Conservation (phyloP, 202 grass and related monocot species). For the Setaria italica region DNA sequence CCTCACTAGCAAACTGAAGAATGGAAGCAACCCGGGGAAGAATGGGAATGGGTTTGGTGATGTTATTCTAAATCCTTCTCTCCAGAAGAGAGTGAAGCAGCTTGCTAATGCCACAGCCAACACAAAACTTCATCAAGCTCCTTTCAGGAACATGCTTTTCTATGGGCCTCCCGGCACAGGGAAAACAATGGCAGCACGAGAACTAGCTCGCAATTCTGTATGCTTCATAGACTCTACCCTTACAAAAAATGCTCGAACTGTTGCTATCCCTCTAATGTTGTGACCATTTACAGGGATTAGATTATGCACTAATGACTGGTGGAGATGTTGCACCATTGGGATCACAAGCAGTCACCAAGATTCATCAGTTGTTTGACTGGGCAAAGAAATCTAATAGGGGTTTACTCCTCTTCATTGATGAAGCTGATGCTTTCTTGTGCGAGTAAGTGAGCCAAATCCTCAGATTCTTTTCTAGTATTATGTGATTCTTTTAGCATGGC, state of each 20-base stretch:
- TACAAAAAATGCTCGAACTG: conserved; percentile 20
- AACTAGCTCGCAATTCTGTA: conserved; percentile 91
- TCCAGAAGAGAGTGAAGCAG: conserved; percentile 89
- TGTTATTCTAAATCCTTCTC: conserved; percentile 94
- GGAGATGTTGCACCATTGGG: conserved; percentile 98
- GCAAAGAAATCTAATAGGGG: conserved; percentile 97
- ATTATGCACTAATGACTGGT: conserved; percentile 99
- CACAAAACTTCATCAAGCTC: conserved; percentile 96
- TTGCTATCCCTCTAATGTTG: conserved; percentile 28
- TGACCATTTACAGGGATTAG: conserved; percentile 64
- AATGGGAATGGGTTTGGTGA: conserved; percentile 92
- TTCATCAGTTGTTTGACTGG: conserved; percentile 99
- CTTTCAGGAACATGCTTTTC: conserved; percentile 99
- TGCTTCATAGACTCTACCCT: conserved; percentile 27
- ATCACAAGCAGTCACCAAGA: conserved; percentile 96
- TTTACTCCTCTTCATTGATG: conserved; percentile 95
- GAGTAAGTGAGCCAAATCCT: conserved; percentile 77
- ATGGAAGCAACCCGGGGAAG: conserved; percentile 59
- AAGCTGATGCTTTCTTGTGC: conserved; percentile 97
- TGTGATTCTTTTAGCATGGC: background rate
- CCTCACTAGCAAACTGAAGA: conserved; percentile 71
- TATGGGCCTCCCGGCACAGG: conserved; percentile 98
- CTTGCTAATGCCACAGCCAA: conserved; percentile 94
- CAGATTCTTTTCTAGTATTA: conserved; percentile 6
- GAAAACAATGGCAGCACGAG: conserved; percentile 97